phyloP scores from a whole-genome alignment of 148 eudicot species.

The Fallopia convolvulus region DNA sequence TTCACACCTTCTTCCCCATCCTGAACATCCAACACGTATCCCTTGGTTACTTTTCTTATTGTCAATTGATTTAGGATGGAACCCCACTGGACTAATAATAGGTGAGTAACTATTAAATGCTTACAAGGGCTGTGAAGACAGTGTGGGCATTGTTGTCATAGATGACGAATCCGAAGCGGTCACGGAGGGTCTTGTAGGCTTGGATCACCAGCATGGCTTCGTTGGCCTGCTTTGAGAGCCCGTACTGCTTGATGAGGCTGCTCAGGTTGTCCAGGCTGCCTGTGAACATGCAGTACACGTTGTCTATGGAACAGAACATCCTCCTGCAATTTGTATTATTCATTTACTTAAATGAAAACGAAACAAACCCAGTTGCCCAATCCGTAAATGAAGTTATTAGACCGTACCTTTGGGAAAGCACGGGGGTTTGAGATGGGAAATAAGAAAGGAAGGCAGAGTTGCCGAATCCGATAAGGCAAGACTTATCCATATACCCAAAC shows the following conservation, averaged over 20 bases:
- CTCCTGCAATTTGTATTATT: slow-evolving; percentile 18
- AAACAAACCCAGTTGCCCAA: too few relatives aligned
- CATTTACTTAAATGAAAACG: too few relatives aligned
- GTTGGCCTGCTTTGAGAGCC: slow-evolving; percentile 51
- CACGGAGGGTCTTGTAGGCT: slow-evolving; percentile 85
- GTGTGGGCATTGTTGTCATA: slow-evolving; percentile 60
- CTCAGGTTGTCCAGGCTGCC: slow-evolving; percentile 60
- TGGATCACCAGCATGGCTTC: slow-evolving; percentile 71
- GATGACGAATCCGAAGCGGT: slow-evolving; percentile 77
- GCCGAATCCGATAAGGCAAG: slow-evolving; percentile 31
- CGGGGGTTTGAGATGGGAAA: slow-evolving; percentile 34
- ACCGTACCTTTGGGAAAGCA: slow-evolving; percentile 30
- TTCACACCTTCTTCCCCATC: too few relatives aligned
- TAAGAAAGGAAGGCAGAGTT: slow-evolving; percentile 58
- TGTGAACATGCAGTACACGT: slow-evolving; percentile 63
- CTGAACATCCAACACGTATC: too few relatives aligned
- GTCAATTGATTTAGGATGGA: too few relatives aligned
- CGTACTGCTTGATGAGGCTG: slow-evolving; percentile 62
- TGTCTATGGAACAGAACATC: slow-evolving; percentile 63
- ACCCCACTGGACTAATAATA: too few relatives aligned
- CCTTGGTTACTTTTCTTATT: too few relatives aligned
- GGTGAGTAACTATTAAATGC: too few relatives aligned
- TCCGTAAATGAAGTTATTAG: not conserved
- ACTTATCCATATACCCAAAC: not conserved
- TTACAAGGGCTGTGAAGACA: slow-evolving; percentile 64